Conservation (phyloP, 2,329 filamentous ascomycete genomes). For the Penicillium sp. region DNA sequence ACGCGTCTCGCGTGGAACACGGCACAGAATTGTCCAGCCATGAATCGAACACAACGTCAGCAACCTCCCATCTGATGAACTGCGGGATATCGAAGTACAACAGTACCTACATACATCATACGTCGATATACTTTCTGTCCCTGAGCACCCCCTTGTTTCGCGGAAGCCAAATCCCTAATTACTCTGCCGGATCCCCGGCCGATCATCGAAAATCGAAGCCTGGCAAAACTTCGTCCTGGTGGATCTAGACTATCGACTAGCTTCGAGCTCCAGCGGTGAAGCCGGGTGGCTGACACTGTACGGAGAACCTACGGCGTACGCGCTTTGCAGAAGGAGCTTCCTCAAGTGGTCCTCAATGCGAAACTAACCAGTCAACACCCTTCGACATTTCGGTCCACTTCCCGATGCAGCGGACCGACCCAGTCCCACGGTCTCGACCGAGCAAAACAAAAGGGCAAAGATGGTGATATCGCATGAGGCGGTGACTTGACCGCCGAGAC, state of each 20-base stretch:
- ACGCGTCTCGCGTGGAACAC: conserved; percentile 22
- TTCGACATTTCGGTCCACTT: conserved; percentile 31
- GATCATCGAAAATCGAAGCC: conserved; percentile 21
- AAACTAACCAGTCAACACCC: background rate
- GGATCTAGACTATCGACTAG: conserved; percentile 5
- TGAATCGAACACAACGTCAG: background rate
- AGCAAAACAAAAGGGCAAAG: conserved; percentile 8
- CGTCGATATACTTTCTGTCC: background rate
- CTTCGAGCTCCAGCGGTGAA: conserved; percentile 14
- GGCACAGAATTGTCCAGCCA: conserved; percentile 1
- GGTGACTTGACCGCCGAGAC: conserved; percentile 24
- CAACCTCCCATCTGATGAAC: background rate
- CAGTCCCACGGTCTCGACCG: conserved; percentile 31
- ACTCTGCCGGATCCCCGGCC: conserved; percentile 12
- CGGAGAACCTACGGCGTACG: too few species aligned
- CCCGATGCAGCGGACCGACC: conserved; percentile 40
- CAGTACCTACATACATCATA: background rate
- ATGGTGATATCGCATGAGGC: conserved; percentile 14
- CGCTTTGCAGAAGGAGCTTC: conserved; percentile 5
- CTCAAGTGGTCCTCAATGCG: conserved; percentile 1
- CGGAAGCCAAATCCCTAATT: conserved; percentile 7
- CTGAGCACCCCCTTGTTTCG: conserved; percentile 14
- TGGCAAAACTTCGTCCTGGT: conserved; percentile 12
- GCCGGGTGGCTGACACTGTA: conserved; percentile 5
- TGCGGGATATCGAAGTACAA: background rate